A percentile compares a stretch with the other conserved stretches of the same genome.
Conservation (phyloP, 2,329 filamentous ascomycete genomes). For the Epichloe typhina region DNA sequence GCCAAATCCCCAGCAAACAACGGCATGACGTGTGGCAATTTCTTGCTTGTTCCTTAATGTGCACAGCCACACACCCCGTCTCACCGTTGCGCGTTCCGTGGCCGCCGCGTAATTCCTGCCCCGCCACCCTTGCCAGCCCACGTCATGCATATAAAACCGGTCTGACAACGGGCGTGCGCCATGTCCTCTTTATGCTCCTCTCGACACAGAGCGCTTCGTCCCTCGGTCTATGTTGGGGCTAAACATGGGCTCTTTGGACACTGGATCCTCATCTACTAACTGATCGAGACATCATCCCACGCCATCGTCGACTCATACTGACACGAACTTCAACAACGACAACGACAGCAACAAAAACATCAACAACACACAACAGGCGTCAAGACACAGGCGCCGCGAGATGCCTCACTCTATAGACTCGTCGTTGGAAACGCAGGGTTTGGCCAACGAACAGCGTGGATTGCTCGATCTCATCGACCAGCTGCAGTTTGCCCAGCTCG, state of each 20-base stretch:
- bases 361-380: neutral
- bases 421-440: constrained; percentile 34
- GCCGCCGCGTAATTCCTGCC: neutral
- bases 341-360: neutral
- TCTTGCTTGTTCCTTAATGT: neutral
- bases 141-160: neutral
- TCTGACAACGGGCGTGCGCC: neutral
- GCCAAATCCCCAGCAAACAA: too few relatives aligned
- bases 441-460: constrained; percentile 40
- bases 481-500: constrained; percentile 38
- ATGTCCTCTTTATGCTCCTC: too few relatives aligned
- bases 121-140: neutral
- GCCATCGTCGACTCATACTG: neutral
- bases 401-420: constrained; percentile 32
- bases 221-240: neutral
- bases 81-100: neutral
- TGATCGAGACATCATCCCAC: neutral
- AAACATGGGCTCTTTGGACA: constrained; percentile 8
- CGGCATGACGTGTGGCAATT: neutral
- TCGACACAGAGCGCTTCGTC: neutral
- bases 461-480: constrained; percentile 45
- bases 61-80: neutral
- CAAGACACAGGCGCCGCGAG: constrained; percentile 14
- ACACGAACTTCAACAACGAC: neutral
- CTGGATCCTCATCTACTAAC: neutral